These are phyloP conservation scores for Pelargonium myrrhifolium DNA, from an alignment of 441 rosid species.

Conservation along the genomic window DNA sequence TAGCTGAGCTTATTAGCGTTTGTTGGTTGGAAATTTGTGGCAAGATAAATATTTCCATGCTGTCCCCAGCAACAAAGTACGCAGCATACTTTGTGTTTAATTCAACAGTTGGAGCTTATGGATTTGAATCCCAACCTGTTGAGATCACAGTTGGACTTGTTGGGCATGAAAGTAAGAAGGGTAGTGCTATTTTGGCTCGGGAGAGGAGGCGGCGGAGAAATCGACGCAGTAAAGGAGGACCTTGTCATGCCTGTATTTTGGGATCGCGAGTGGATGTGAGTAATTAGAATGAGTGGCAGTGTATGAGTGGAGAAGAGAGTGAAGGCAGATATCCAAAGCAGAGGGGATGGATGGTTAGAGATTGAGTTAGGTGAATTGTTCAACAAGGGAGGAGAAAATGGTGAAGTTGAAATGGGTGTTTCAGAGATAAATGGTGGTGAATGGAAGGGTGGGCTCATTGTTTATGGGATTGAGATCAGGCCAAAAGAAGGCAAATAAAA, in stretches of 20 bases:
- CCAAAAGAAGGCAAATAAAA: slow-evolving; percentile 21
- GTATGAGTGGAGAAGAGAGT: neutral
- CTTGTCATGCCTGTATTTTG: neutral
- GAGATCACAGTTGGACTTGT: slow-evolving; percentile 37
- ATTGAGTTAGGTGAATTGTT: slow-evolving; percentile 40
- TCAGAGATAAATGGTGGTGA: slow-evolving; percentile 19
- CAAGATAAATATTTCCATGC: slow-evolving; percentile 27
- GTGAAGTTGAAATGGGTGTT: slow-evolving; percentile 35
- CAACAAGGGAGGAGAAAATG: slow-evolving; percentile 21
- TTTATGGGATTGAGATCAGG: slow-evolving; percentile 51
- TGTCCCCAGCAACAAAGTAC: slow-evolving; percentile 38
- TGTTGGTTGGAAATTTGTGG: slow-evolving; percentile 62
- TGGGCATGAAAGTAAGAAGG: slow-evolving; percentile 25
- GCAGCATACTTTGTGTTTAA: slow-evolving; percentile 43
- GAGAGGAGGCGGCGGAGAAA: slow-evolving; percentile 6
- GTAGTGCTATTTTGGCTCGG: slow-evolving; percentile 19
- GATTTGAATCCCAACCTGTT: slow-evolving; percentile 33
- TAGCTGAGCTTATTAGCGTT: slow-evolving; percentile 44
- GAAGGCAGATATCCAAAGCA: slow-evolving; percentile 13
- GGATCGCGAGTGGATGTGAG: slow-evolving; percentile 2
- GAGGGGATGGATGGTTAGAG: slow-evolving; percentile 44
- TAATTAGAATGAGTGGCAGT: neutral
- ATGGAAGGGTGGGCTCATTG: slow-evolving; percentile 35
- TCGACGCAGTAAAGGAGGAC: neutral
- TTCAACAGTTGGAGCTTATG: slow-evolving; percentile 11